Conservation (phyloP, 371 early-diverging fungal species). For the Mortierella sp. region DNA sequence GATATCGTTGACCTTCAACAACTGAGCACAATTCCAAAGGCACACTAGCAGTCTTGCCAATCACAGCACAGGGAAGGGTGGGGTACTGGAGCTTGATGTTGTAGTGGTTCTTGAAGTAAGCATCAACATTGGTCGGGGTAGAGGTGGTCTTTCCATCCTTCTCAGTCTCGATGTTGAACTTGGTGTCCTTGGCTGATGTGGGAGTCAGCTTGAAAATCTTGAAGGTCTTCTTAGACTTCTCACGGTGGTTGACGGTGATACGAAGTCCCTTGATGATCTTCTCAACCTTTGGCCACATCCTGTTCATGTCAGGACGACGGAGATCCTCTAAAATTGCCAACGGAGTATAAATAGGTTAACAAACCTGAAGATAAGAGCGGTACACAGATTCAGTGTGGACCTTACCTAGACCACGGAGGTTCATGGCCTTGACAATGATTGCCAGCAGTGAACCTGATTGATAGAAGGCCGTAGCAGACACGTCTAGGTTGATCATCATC, state of each 20-base stretch:
- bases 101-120: constrained; percentile 81
- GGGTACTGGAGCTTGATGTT: constrained; percentile 75
- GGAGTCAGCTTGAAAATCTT: constrained; percentile 72
- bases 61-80: constrained; percentile 85
- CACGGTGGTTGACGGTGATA: constrained; percentile 78
- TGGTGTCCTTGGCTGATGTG: constrained; percentile 71
- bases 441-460: constrained; percentile 74
- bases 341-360: too few relatives aligned
- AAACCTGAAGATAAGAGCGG: too few relatives aligned
- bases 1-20: constrained; percentile 81
- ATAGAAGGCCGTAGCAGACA: constrained; percentile 87
- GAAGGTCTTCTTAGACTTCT: constrained; percentile 69
- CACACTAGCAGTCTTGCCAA: constrained; percentile 65
- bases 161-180: constrained; percentile 61
- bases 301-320: constrained; percentile 7
- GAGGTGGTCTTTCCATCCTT: constrained; percentile 16
- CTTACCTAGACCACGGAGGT: constrained; percentile 57
- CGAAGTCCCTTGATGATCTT: constrained; percentile 76
- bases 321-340: constrained; percentile 55
- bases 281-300: constrained; percentile 58
- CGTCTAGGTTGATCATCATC: constrained; percentile 83
- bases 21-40: constrained; percentile 93
- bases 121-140: constrained; percentile 61
- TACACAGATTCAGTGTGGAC: too few relatives aligned
- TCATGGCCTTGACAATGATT: constrained; percentile 68